phyloP scores from a whole-genome alignment of 495 filamentous ascomycete species.

The Penicillium turbatum region DNA sequence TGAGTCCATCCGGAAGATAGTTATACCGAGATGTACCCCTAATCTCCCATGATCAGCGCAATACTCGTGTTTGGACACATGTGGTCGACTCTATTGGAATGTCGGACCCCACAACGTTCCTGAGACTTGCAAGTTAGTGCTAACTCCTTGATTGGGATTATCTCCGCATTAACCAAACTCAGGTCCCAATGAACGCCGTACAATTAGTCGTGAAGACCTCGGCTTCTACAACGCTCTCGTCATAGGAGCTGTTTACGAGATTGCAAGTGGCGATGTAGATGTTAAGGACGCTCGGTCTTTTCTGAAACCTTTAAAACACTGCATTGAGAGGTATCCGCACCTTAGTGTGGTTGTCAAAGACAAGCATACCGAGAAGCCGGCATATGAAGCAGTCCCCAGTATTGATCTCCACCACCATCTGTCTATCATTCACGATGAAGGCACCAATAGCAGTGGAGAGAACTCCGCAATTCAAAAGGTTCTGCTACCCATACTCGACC shows the following conservation, averaged over 20 bases:
- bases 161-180: neutral
- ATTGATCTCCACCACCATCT: conserved; percentile 22
- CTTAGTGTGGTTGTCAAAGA: conserved; percentile 19
- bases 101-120: neutral
- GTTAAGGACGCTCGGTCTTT: conserved; percentile 7
- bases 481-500: conserved; percentile 18
- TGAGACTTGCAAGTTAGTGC: conserved; percentile 1
- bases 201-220: conserved; percentile 25
- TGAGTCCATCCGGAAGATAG: too few species aligned
- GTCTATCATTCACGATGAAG: conserved; percentile 11
- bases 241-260: conserved; percentile 23
- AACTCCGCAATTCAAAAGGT: conserved; percentile 6
- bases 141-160: neutral
- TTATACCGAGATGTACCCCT: neutral
- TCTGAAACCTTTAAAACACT: conserved; percentile 13
- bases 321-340: conserved; percentile 15
- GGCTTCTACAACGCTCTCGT: conserved; percentile 25
- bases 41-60: neutral
- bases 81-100: neutral
- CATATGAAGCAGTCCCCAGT: conserved; percentile 11
- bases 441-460: neutral
- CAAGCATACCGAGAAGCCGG: conserved; percentile 21
- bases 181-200: conserved; percentile 28
- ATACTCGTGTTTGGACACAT: neutral
- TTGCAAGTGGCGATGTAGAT: conserved; percentile 8